These are phyloP conservation scores for Mycena leptocephala DNA, from an alignment of 768 basidiomycete genomes.

Conservation along the genomic window DNA sequence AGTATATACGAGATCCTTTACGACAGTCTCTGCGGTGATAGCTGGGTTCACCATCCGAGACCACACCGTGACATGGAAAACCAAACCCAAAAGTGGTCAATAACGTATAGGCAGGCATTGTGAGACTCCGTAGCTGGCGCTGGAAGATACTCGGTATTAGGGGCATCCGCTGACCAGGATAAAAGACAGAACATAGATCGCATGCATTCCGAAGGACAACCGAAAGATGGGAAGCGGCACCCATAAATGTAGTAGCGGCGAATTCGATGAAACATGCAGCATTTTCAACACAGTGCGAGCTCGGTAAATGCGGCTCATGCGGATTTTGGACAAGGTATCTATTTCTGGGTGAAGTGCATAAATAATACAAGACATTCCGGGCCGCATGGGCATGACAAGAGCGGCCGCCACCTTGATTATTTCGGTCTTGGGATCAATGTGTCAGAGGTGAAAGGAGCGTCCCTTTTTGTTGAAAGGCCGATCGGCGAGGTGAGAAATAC, in stretches of 20 bases:
- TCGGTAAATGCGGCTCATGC: not conserved
- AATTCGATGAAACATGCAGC: constrained; percentile 7
- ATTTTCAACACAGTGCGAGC: constrained; percentile 1
- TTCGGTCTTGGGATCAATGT: no score
- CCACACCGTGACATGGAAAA: constrained; percentile 4
- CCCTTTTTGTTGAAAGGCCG: no score
- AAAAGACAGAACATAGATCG: constrained; percentile 1
- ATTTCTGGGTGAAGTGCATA: constrained; percentile 10
- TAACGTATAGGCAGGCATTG: not conserved
- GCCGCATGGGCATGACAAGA: no score
- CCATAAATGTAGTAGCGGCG: constrained; percentile 9
- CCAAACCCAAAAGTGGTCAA: constrained; percentile 2
- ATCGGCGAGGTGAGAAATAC: no score
- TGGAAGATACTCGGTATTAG: not conserved
- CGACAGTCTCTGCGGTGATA: constrained; percentile 15
- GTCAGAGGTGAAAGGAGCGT: no score
- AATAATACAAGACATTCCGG: constrained; percentile 6
- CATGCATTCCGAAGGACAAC: not conserved
- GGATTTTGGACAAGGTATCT: not conserved
- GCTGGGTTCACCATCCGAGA: not conserved
- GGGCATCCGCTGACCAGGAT: constrained; percentile 7
- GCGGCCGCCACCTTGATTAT: no score
- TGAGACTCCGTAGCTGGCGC: not conserved
- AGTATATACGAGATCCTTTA: constrained; percentile 11
- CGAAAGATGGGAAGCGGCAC: constrained; percentile 7